Base-by-base conservation (phyloP, 768 basidiomycete species). In the Inosperma sp. region DNA sequence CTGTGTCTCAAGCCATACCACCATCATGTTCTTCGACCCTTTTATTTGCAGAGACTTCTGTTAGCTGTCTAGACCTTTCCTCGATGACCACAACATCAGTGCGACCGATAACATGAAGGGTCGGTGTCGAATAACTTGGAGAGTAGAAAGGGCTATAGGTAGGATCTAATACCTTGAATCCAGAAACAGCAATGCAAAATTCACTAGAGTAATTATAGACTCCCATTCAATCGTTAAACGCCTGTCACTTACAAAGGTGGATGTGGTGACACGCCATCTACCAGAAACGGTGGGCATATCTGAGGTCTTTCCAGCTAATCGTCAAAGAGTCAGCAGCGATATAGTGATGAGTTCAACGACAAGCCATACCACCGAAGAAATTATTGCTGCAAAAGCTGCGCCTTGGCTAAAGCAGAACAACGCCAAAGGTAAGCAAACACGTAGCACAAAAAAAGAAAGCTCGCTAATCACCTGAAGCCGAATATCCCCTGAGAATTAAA, bases 11-110 rank as follows among this genome's bases (percentile, higher is more conserved):
- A 35, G 8, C 23, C 83, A 25, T 50, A 90, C 91, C 91, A 47
- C 91, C 91, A 21, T 82, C 80, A 51, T 93, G 91, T 56, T 75
- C 76, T 62, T 88, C 88, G 7, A 93, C 77, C 9, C 89, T 76
- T 25, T 74, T 72, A 39, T 77, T 76, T 2, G 62, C 59, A 23
- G 85, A 84, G 8, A 78, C 66, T 6, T 74, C 71, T 13, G 88
- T 65, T 5, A 92, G 68, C 13, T 65, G 62, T 52, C 73, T 73
- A 0, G 87, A 80, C 26, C 89, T 78, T 60, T 89, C 87, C 62
- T 80, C 77, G 9, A 76, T 63, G 9, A 93, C 86, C 19, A 94
- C 76, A 9, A 87, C 76, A 56, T 93, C 91, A 31, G 72, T 87
- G 57, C 69, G 75, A n/a, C 91, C 91, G 7, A 90, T 65, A 13